A percentile compares a stretch with the other conserved stretches of the same genome.
Evolutionary conservation across 208 protist species (phyloP).

Genomic region (Leishmania tarentolae): DNA sequence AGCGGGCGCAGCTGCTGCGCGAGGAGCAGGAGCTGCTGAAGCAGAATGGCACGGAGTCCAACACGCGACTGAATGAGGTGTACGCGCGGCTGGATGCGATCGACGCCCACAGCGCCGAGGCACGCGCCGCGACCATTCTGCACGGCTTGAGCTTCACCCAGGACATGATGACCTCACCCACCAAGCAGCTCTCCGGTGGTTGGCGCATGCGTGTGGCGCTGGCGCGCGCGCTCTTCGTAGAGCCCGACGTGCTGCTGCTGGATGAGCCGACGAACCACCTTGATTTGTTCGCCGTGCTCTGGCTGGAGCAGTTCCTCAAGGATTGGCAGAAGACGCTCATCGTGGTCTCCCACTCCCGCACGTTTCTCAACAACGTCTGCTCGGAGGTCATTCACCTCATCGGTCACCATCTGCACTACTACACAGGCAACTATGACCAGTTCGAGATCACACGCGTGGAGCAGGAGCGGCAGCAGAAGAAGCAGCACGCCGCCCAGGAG

Average conservation of each 20-base stretch:
- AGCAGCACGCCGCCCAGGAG: conserved; percentile 90
- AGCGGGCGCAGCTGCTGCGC: conserved; percentile 88
- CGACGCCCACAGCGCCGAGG: conserved; percentile 94
- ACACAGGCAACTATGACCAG: conserved; percentile 95
- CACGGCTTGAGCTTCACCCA: conserved; percentile 95
- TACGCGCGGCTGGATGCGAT: conserved; percentile 96
- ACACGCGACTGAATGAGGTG: conserved; percentile 90
- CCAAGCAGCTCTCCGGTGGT: conserved; percentile 91
- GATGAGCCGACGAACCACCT: conserved; percentile 99
- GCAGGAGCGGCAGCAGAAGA: conserved; percentile 87
- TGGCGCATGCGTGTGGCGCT: conserved; percentile 98
- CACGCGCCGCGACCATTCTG: conserved; percentile 86
- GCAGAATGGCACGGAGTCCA: conserved; percentile 73
- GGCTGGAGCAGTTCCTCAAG: conserved; percentile 97
- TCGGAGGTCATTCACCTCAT: conserved; percentile 94
- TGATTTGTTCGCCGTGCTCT: conserved; percentile 97
- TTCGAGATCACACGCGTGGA: conserved; percentile 92
- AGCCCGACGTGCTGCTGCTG: conserved; percentile 95
- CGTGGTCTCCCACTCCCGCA: conserved; percentile 97
- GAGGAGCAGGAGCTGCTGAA: conserved; percentile 94
- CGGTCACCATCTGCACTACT: conserved; percentile 87
- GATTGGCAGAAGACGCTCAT: conserved; percentile 96
- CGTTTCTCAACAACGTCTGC: conserved; percentile 97
- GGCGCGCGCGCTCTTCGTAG: conserved; percentile 96
- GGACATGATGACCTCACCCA: conserved; percentile 93